These are phyloP conservation scores for Auricularia sp. DNA, from an alignment of 768 basidiomycete species.

Conservation along the genomic window DNA sequence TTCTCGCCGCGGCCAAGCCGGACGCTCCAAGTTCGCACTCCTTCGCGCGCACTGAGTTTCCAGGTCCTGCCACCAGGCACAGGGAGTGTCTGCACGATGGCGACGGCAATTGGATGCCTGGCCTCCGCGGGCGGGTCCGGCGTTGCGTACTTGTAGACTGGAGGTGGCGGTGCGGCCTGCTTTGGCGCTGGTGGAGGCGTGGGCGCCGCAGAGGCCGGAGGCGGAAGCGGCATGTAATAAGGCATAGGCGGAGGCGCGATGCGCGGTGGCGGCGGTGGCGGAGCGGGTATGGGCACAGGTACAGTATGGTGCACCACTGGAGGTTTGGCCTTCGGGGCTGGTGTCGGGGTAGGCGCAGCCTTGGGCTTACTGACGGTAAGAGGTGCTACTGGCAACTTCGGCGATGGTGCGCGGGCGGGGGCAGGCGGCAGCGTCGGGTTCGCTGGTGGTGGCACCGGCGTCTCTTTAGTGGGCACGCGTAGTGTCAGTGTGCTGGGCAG, in stretches of 20 bases:
- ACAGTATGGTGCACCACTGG: neutral
- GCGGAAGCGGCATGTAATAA: neutral
- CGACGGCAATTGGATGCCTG: slow-evolving; percentile 23
- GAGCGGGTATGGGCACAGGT: neutral
- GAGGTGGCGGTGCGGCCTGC: slow-evolving; percentile 18
- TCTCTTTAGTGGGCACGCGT: neutral
- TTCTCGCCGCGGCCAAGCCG: slow-evolving; percentile 49
- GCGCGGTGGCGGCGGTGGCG: slow-evolving; percentile 1
- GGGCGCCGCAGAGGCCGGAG: slow-evolving; percentile 4
- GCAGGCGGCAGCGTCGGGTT: neutral
- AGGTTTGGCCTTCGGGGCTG: slow-evolving; percentile 3
- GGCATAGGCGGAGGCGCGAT: neutral
- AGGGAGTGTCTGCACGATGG: slow-evolving; percentile 12
- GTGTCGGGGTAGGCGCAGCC: slow-evolving; percentile 5
- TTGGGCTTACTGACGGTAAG: slow-evolving; percentile 12
- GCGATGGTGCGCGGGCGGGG: slow-evolving; percentile 14
- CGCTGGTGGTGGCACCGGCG: neutral
- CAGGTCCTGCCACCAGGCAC: slow-evolving; percentile 37
- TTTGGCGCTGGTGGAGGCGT: slow-evolving; percentile 11
- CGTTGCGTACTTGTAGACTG: slow-evolving; percentile 10
- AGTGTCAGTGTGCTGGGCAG: slow-evolving; percentile 4
- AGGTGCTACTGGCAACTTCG: slow-evolving; percentile 12
- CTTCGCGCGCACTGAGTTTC: slow-evolving; percentile 52
- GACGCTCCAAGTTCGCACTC: slow-evolving; percentile 66
- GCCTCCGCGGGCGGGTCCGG: slow-evolving; percentile 47